Evolutionary conservation across 1,284 basidiomycete species (phyloP), one percentile per base, ranked within the genome.

Genomic region (Entoloma clypeatum): DNA sequence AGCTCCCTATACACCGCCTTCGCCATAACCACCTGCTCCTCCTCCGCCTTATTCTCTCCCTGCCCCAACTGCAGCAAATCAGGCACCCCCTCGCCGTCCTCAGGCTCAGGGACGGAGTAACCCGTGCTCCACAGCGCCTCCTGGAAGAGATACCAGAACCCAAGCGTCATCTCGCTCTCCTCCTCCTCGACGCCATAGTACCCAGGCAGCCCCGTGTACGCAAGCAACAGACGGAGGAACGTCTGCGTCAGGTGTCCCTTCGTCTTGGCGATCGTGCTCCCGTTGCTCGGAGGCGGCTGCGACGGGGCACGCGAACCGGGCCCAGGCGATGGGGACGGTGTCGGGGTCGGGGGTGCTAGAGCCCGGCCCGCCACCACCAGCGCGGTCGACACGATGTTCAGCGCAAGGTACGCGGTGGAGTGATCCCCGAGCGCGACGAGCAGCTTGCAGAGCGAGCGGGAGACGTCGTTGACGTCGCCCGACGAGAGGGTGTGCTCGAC

Each of bases 141-240:
- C 61, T 94, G 92, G 44, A 93, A 77, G 18, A 89, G 67, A 48
- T 90, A 92, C 83, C 92, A 95, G 52, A 92, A 92, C 0, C 79
- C 79, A 2, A 93, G 72, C 1, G 86, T 87, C 69, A 88, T 77
- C 67, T 92, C 89, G 54, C 86, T 90, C 55, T 88, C 81, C 39
- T 88, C 83, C 57, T 93, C 91, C 39, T 92, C 89, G 0, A 78
- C 74, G 1, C 86, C 84, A 52, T 82, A 88, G 49, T 76, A 79
- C 1, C 88, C 89, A 1, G 81, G 76, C 22, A 89, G 72, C 1
- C 79, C 81, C 0, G 87, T 90, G 49, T 87, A 84, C 6, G 79
- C 72, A n/a, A 94, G 63, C 18, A 92, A 60, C 5, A 86, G 63
- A 2, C 75, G 71, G 4, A 95, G 66, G 55, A 86, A 90, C 1